Evolutionary conservation across 1,139 yeast species (phyloP), one percentile per base, ranked within the genome.

Genomic region (Magnusiomyces fungicola): DNA sequence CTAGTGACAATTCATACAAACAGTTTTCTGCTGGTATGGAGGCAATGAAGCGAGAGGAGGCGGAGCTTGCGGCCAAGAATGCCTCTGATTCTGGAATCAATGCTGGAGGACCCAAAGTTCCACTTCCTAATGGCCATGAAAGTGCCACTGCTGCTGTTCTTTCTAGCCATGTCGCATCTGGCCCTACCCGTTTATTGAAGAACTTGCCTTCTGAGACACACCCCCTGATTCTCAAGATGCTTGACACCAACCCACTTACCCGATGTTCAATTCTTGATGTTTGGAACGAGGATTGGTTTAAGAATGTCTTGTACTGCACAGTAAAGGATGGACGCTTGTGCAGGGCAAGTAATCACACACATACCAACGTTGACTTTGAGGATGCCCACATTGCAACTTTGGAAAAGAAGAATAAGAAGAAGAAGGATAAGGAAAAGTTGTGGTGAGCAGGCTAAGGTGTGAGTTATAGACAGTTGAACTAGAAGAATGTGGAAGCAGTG

Each of bases 331-430:
- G 72, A 1, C 61, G 68, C 37, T 56, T 66, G 25, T 58, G 59
- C 25, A 60, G 64, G 22, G 61, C 69, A 22, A 58, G 65, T 16
- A 82, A 79, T 61, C 97, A 90, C 63, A 75, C 74, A 42, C 97
- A 90, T 64, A 86, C 96, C 1, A 80, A 80, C 58, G 97, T 90
- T 47, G 95, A 88, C 59, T 96, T 87, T 65, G 82, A 88, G 52
- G 95, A 87, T 60, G 97, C 97, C 0, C 97, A 90, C 66, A 90
- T 90, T 68, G 96, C 97, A 16, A 85, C 94, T 48, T 76, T 88
- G 58, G 97, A 90, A 63, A 85, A 82, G 72, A 68, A 66, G 56
- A 69, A 67, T 56, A 63, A 62, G 52, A 67, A 64, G 61, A 69
- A 66, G 48, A 68, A 66, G 61, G 61, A 60, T 29, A 57, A 62